These are phyloP conservation scores for Leishmania guyanensis DNA, from an alignment of 208 protist genomes.

Conservation along the genomic window DNA sequence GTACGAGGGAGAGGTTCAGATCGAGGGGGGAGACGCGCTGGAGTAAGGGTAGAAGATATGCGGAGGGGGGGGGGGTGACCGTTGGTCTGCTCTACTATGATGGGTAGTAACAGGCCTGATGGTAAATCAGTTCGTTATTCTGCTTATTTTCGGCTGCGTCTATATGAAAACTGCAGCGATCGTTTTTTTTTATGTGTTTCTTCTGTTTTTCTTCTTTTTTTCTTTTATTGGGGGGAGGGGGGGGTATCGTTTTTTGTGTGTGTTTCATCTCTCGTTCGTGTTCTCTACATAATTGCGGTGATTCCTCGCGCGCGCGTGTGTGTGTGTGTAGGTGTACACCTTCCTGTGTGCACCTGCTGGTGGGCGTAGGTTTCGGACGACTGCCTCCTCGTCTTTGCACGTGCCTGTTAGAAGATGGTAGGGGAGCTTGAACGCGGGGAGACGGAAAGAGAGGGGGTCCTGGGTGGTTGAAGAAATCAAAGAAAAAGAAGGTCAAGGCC, in stretches of 20 bases:
- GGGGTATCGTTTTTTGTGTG: not conserved
- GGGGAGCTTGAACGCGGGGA: not conserved
- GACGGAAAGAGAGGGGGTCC: not conserved
- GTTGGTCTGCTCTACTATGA: not conserved
- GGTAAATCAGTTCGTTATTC: too few relatives aligned
- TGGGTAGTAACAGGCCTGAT: too few relatives aligned
- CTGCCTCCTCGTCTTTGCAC: not conserved
- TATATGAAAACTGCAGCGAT: too few relatives aligned
- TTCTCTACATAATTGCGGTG: not conserved
- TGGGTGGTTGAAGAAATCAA: not conserved
- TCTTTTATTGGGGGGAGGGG: not conserved
- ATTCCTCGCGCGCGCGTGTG: not conserved
- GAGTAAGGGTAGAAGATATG: not conserved
- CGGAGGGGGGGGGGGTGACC: not conserved
- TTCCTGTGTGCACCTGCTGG: not conserved
- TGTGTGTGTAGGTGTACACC: not conserved
- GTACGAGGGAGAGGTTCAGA: not conserved
- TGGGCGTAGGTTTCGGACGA: not conserved
- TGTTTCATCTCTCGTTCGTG: not conserved
- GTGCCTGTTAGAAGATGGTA: not conserved
- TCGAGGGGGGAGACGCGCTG: not conserved
- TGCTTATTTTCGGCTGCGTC: too few relatives aligned
- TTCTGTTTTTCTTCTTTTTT: not conserved
- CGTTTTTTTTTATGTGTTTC: too few relatives aligned
- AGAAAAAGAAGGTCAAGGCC: conserved; percentile 1